Conservation (phyloP, 2,329 filamentous ascomycete genomes). For the Penicillium digitatum region DNA sequence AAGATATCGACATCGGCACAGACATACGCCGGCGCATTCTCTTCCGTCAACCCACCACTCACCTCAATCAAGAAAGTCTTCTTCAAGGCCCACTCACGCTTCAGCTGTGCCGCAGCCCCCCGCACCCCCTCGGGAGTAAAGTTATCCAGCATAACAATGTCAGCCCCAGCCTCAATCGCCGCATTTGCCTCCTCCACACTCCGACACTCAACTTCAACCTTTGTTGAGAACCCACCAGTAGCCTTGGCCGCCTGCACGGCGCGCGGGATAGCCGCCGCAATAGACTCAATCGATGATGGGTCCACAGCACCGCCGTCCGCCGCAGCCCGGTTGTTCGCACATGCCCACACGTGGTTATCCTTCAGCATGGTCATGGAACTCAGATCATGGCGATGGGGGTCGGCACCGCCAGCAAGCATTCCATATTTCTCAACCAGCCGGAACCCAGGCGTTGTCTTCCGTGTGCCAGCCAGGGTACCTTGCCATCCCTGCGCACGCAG, state of each 20-base stretch:
- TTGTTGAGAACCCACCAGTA: constrained; percentile 83
- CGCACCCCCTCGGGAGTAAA: constrained; percentile 77
- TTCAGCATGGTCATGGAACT: constrained; percentile 98
- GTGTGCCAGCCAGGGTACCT: constrained; percentile 84
- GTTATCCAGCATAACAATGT: constrained; percentile 97
- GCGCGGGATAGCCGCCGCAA: constrained; percentile 67
- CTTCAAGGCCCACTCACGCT: constrained; percentile 71
- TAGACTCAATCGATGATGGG: constrained; percentile 21
- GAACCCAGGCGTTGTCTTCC: constrained; percentile 96
- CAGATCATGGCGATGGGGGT: constrained; percentile 86
- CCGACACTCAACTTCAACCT: constrained; percentile 95
- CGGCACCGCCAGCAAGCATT: constrained; percentile 89
- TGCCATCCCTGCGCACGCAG: constrained; percentile 64
- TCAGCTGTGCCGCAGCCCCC: constrained; percentile 68
- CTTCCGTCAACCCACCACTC: constrained; percentile 79
- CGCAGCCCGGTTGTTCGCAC: constrained; percentile 49
- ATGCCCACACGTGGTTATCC: constrained; percentile 96
- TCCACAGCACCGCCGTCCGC: constrained; percentile 17
- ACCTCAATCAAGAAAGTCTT: constrained; percentile 81
- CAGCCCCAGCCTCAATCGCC: constrained; percentile 83
- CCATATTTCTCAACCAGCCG: constrained; percentile 96
- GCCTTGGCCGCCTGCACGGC: constrained; percentile 80
- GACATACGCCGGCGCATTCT: constrained; percentile 75
- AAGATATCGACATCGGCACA: constrained; percentile 84
- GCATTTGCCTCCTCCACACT: constrained; percentile 83